These are phyloP conservation scores for Mucor racemosus DNA, from an alignment of 371 early-diverging fungal genomes.

Conservation along the genomic window DNA sequence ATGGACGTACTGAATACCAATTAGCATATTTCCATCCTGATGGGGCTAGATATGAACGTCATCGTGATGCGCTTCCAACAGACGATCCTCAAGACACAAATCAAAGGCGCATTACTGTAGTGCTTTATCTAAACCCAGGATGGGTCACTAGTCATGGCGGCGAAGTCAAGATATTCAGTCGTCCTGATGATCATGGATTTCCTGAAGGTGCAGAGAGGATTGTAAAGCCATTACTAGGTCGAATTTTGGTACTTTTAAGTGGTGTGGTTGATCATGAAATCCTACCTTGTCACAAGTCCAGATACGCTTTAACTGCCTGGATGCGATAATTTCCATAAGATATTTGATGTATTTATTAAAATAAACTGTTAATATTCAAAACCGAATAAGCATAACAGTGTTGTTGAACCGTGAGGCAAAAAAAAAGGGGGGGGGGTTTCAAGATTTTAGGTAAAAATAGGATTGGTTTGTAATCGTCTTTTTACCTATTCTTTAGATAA, in stretches of 20 bases:
- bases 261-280: slow-evolving; percentile 71
- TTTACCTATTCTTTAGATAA: no score
- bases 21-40: slow-evolving; percentile 63
- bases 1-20: slow-evolving; percentile 64
- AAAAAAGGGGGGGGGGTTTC: no score
- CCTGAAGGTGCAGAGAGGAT: slow-evolving; percentile 51
- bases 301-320: slow-evolving; percentile 62
- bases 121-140: slow-evolving; percentile 62
- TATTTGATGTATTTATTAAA: no score
- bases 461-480: no score
- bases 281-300: slow-evolving; percentile 51
- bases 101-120: slow-evolving; percentile 68
- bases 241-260: slow-evolving; percentile 62
- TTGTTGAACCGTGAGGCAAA: no score
- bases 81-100: slow-evolving; percentile 57
- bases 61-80: slow-evolving; percentile 68
- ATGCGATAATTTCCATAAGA: slow-evolving; percentile 31
- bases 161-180: slow-evolving; percentile 57
- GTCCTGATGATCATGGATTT: slow-evolving; percentile 40
- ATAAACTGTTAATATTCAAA: no score
- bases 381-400: no score
- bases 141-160: slow-evolving; percentile 61
- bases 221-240: slow-evolving; percentile 54
- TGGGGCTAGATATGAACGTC: slow-evolving; percentile 65
- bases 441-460: no score